Evolutionary conservation across 768 basidiomycete species (phyloP), one percentile per base, ranked within the genome.

Genomic region (Trametes maxima): DNA sequence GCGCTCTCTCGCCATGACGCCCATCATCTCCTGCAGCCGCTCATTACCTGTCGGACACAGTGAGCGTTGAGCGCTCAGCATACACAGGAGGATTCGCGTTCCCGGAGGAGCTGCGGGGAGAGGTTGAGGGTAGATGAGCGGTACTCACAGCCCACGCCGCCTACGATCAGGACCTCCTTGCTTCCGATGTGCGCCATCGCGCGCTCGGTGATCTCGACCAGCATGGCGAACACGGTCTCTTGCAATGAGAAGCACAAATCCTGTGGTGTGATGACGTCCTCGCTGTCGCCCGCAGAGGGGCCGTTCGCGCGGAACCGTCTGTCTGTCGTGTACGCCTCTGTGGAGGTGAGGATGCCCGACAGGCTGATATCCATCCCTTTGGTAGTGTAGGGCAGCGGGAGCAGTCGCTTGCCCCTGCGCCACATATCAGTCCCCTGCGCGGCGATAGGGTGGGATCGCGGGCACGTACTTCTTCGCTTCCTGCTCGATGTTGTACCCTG

Each of bases 121-220:
- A 36, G 48, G 40, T 14, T 21, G 48, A 46, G 46, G 50, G 12
- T 37, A 19, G 12, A 44, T 40, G 21, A 12, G 45, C n/a, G n/a
- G 25, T 8, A 83, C 93, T 79, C 74, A 96, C 96, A 95, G n/a
- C 97, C 97, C n/a, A 99, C 97, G 36, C 97, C 97, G 3, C 97
- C 97, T 8, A 99, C 97, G 56, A 99, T 95, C 42, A 99, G 82
- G 1, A 98, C 95, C 69, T 99, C 95, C 73, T 85, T 93, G 68
- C 94, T 96, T 12, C 92, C 92, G 21, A 98, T 95, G 74, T 98
- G 97, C 28, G 97, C 97, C 97, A 99, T 98, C 11, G 97, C 97
- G 40, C 97, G 82, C 74, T 99, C 97, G 0, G 97, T 98, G 62
- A 98, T 99, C 76, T 99, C 97, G 16, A 99, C 97, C 2, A 99